phyloP scores from a whole-genome alignment of 257 asterid genomes.

The Rehmannia glutinosa region DNA sequence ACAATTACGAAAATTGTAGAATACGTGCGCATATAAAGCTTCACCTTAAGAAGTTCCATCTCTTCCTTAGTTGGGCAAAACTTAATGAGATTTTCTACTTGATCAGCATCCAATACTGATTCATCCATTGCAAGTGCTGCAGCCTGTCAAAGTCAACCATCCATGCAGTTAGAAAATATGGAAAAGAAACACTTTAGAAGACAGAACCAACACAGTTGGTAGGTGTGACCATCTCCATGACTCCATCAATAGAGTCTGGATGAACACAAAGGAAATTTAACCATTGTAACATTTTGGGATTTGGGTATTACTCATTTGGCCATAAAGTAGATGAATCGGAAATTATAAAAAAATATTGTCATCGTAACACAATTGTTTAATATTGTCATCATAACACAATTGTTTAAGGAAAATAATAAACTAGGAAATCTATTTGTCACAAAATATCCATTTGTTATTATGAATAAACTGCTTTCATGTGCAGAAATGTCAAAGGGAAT shows the following conservation, averaged over 20 bases:
- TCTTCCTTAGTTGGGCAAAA: slow-evolving; percentile 98
- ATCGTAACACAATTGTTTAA: not conserved
- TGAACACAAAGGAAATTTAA: slow-evolving; percentile 7
- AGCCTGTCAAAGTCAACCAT: slow-evolving; percentile 52
- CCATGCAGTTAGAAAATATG: slow-evolving; percentile 7
- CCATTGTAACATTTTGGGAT: not conserved
- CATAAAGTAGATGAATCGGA: not conserved
- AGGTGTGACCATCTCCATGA: slow-evolving; percentile 4
- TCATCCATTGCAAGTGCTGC: slow-evolving; percentile 99
- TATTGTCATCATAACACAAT: not conserved
- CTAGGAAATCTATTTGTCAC: too few species aligned
- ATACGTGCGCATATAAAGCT: slow-evolving; percentile 16
- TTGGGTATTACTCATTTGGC: not conserved
- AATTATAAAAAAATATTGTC: not conserved
- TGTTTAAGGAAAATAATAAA: too few species aligned
- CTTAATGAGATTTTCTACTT: slow-evolving; percentile 94
- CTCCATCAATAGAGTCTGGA: slow-evolving; percentile 9
- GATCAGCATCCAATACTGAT: slow-evolving; percentile 93
- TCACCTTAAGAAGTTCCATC: slow-evolving; percentile 97
- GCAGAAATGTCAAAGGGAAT: not conserved
- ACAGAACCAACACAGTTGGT: slow-evolving; percentile 5
- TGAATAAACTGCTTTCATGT: not conserved
- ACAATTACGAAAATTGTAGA: slow-evolving; percentile 5
- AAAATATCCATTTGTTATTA: too few species aligned
- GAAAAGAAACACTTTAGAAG: not conserved